Evolutionary conservation across 352 stramenopile species (phyloP).

Genomic region (Pythium phragmitis): DNA sequence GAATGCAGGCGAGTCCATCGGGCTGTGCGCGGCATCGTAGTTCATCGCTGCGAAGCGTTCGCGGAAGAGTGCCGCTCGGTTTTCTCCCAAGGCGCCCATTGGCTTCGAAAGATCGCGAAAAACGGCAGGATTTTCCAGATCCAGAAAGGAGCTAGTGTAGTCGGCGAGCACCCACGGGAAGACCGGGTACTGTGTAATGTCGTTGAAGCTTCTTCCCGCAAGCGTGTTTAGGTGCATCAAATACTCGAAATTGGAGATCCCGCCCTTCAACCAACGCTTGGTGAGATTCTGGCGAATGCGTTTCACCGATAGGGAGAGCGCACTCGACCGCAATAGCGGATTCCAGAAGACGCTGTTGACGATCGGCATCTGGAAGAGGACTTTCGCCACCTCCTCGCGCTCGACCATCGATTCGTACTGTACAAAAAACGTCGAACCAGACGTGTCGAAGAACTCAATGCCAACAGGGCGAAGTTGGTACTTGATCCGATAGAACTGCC

Average conservation of each 20-base stretch:
- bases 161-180: constrained; percentile 96
- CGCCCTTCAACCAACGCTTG: constrained; percentile 68
- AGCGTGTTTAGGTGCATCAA: constrained; percentile 96
- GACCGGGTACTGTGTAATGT: constrained; percentile 98
- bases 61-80: constrained; percentile 79
- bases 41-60: constrained; percentile 79
- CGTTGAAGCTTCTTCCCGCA: constrained; percentile 95
- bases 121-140: constrained; percentile 71
- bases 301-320: constrained; percentile 63
- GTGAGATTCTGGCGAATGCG: constrained; percentile 64
- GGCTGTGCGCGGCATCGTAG: constrained; percentile 37
- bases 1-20: constrained; percentile 87
- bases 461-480: constrained; percentile 75
- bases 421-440: constrained; percentile 67
- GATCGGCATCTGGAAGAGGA: constrained; percentile 78
- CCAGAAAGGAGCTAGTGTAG: constrained; percentile 84
- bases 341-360: constrained; percentile 84
- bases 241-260: constrained; percentile 94
- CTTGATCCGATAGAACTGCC: constrained; percentile 78
- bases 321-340: constrained; percentile 58
- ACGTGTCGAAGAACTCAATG: constrained; percentile 76
- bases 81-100: constrained; percentile 91
- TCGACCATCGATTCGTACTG: constrained; percentile 55
- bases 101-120: constrained; percentile 94
- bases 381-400: constrained; percentile 66